Evolutionary conservation across 106 monocot species (phyloP), one percentile per base, ranked within the genome.

Genomic region (Alisma plantagoaquatica): DNA sequence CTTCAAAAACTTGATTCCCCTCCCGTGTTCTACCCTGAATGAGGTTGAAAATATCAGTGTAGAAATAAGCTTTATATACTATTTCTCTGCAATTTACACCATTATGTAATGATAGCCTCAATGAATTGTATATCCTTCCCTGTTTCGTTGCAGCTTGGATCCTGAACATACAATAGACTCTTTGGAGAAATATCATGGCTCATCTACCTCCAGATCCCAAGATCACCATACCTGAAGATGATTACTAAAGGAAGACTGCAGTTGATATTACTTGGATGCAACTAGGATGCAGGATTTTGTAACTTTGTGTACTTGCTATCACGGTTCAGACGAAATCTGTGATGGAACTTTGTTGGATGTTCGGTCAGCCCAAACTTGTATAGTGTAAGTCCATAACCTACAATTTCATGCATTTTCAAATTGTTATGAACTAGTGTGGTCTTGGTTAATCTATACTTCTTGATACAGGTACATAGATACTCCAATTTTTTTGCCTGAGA

Each of bases 151-250:
- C 83, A 94, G 93, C 72, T 63, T 94, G 4, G 87, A 94, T 77
- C 83, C 87, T 32, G 93, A 87, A 29, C 93, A 71, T 65, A 80
- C 80, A 59, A 83, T 64, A 58, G 93, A 94, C 69, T 94, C 93
- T 8, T 70, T 75, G 66, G 72, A 80, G 56, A 94, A 94, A 49
- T 94, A 94, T 62, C 72, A 68, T 43, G 93, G 93, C 17, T 73
- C 92, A n/a, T n/a, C n/a, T n/a, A n/a, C n/a, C 26, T 76, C 87
- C n/a, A 41, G 41, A 47, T 68, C 73, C 54, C 35, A 23, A 44
- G 59, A 58, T 31, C 44, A 44, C 18, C 27, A 38, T 33, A n/a
- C n/a, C n/a, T 35, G 6, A 24, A 33, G 35, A 35, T 33, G 4
- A 38, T 6, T 14, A 6, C 35, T 14, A 38, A 38, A 7, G 14